Evolutionary conservation across 2,329 filamentous ascomycete species (phyloP).

Genomic region (Fusarium armeniacum): DNA sequence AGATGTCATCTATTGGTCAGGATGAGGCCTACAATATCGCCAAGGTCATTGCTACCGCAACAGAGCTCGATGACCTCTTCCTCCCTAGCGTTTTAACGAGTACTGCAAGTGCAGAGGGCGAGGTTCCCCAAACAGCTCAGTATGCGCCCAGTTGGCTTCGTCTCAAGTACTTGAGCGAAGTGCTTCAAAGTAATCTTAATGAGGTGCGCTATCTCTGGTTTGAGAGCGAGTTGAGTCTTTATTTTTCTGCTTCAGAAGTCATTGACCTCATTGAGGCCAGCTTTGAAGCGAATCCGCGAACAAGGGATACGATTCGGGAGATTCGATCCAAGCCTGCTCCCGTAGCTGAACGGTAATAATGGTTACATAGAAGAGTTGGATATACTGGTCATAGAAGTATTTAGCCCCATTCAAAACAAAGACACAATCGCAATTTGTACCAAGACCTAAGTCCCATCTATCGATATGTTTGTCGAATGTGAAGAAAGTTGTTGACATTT

Average conservation of each 20-base stretch:
- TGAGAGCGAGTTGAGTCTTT: constrained; percentile 74
- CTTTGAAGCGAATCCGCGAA: constrained; percentile 73
- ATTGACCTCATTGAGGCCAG: constrained; percentile 73
- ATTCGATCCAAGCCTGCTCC: constrained; percentile 68
- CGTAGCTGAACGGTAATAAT: constrained; percentile 16
- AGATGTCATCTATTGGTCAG: constrained; percentile 71
- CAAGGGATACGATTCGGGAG: constrained; percentile 70
- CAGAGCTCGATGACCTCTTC: constrained; percentile 72
- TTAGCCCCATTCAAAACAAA: background rate
- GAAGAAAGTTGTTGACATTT: background rate
- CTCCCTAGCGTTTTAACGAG: constrained; percentile 59
- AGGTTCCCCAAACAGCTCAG: constrained; percentile 69
- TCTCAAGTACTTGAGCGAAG: constrained; percentile 73
- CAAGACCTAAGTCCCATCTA: background rate
- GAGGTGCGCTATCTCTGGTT: constrained; percentile 75
- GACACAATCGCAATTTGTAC: too few relatives aligned
- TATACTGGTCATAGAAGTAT: background rate
- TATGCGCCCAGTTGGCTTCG: constrained; percentile 74
- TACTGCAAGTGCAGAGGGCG: constrained; percentile 52
- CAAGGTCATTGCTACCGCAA: constrained; percentile 69
- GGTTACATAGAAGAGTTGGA: background rate
- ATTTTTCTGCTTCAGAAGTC: constrained; percentile 72
- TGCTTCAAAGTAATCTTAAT: constrained; percentile 75
- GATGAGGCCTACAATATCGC: constrained; percentile 75
- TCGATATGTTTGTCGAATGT: accelerated